These are phyloP conservation scores for Aspergillus caelatus DNA, from an alignment of 2,329 filamentous ascomycete species.

Conservation along the genomic window DNA sequence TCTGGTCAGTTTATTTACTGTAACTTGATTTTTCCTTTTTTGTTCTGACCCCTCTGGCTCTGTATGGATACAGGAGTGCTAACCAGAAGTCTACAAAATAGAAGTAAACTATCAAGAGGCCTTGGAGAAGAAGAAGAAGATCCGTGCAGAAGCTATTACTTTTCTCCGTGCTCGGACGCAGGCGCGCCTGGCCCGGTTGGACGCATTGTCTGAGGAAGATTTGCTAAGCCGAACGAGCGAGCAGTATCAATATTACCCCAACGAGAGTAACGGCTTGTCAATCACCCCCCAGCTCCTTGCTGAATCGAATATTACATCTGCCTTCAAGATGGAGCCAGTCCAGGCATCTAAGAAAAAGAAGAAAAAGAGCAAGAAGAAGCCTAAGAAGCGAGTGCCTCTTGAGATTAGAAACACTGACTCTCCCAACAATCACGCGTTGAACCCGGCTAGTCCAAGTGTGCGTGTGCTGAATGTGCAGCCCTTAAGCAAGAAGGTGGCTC, in stretches of 20 bases:
- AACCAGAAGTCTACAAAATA: neutral
- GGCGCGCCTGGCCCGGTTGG: constrained; percentile 11
- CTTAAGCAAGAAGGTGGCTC: neutral
- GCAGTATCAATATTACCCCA: neutral
- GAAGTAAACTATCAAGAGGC: neutral
- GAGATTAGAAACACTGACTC: neutral
- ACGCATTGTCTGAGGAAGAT: neutral
- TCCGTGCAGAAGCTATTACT: constrained; percentile 17
- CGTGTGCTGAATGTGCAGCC: neutral
- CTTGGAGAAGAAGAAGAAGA: constrained; percentile 8
- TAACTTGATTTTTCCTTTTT: neutral
- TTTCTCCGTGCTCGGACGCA: constrained; percentile 19
- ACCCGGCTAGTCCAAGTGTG: neutral
- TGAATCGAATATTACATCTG: neutral
- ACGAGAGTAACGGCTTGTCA: neutral
- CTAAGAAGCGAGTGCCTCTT: neutral
- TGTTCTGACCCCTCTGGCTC: neutral
- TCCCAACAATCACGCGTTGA: neutral
- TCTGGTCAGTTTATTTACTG: neutral
- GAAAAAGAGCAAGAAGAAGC: constrained; percentile 17
- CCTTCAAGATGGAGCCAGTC: constrained; percentile 3
- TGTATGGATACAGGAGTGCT: neutral
- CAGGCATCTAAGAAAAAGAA: constrained; percentile 16
- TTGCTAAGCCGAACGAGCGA: neutral
- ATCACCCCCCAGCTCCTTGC: neutral